Base-by-base conservation (phyloP, 495 filamentous ascomycete genomes). In the Tuber calosporum region DNA sequence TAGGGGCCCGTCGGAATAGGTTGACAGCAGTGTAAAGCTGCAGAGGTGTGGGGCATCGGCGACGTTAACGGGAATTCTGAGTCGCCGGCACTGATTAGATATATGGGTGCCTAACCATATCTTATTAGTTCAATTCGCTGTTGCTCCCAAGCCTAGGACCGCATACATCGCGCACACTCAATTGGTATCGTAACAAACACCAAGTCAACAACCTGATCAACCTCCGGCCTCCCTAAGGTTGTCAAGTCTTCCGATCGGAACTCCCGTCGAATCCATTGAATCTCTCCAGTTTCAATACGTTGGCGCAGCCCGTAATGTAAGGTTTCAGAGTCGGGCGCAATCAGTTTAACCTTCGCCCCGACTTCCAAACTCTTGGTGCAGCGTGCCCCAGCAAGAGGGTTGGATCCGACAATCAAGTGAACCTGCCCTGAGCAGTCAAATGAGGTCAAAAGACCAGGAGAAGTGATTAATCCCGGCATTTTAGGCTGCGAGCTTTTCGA, bases 1-100 rank as follows among this genome's bases (percentile, higher is more conserved):
- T 40, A 99, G 85, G 53, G 95, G 96, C 0, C 95, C 95, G 80
- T 97, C 93, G 66, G 88, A 88, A 81, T 97, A 90, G 7, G 91
- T 93, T 39, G 93, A 93, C 22, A 98, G 90, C 68, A 99, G 85
- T 13, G 90, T 91, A 82, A 99, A 98, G 37, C 67, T 81, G 83
- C 93, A 97, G n/a, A 97, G 88, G 48, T 87, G 85, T 0, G 94
- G 93, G 1, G 93, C 88, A 83, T 99, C 95, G 72, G 92, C 86
- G 9, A 97, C 92, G 82, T 99, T 99, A 79, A 98, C 86, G 11
- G 96, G 94, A 72, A 98, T 95, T 37, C 95, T 88, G 68, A 94
- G 86, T 39, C 90, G 86, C 62, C 87, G 87, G 82, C 95, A 98
- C 17, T 93, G 84, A 4, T 84, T 86, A 0, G 93, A 93, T 72